These are phyloP conservation scores for Cryptococcus amylolentus DNA, from an alignment of 1,284 basidiomycete genomes.

Conservation along the genomic window DNA sequence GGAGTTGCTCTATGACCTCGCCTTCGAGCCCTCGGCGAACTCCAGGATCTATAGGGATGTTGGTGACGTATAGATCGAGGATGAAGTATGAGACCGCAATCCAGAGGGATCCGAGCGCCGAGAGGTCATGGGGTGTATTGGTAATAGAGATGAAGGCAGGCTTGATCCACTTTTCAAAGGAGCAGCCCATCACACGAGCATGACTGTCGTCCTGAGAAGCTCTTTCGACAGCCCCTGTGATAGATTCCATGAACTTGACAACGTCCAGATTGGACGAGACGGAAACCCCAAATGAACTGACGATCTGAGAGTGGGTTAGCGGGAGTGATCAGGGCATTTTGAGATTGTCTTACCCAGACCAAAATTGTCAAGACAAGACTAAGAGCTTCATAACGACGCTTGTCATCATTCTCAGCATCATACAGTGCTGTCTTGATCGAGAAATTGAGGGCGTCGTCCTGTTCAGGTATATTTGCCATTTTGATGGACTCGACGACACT, in stretches of 20 bases:
- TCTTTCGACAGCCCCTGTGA: not conserved
- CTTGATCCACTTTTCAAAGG: conserved; percentile 3
- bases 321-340: not conserved
- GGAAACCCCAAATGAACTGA: conserved; percentile 20
- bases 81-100: conserved; percentile 57
- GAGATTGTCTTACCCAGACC: conserved; percentile 11
- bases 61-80: conserved; percentile 68
- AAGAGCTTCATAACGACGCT: conserved; percentile 11
- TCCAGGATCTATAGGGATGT: conserved; percentile 82
- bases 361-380: conserved; percentile 15
- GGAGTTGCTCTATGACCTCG: conserved; percentile 56
- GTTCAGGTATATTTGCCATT: conserved; percentile 30
- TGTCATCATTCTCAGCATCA: conserved; percentile 10
- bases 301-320: conserved; percentile 11
- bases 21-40: conserved; percentile 61
- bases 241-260: not conserved
- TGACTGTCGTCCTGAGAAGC: not conserved
- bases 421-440: conserved; percentile 25
- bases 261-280: not conserved
- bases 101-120: conserved; percentile 54
- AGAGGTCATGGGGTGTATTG: conserved; percentile 4
- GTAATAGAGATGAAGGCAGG: conserved; percentile 7
- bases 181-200: not conserved
- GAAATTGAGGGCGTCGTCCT: conserved; percentile 33
- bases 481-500: conserved; percentile 20